phyloP scores from a whole-genome alignment of 768 basidiomycete genomes.

The Podaxis pistillaris region DNA sequence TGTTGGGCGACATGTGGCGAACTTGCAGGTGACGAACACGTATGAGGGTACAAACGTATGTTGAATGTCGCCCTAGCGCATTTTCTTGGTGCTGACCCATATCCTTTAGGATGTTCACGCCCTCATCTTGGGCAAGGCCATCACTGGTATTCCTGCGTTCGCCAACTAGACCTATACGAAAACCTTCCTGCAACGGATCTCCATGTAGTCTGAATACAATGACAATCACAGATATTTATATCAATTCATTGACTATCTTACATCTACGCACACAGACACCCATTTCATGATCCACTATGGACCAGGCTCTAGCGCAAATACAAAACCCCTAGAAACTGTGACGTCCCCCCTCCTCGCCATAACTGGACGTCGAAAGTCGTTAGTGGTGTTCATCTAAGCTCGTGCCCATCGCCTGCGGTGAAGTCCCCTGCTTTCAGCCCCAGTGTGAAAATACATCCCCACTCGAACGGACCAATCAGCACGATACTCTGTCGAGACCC shows the following conservation, averaged over 20 bases:
- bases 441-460: background rate
- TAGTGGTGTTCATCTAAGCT: background rate
- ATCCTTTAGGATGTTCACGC: constrained; percentile 73
- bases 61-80: constrained; percentile 38
- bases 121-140: constrained; percentile 91
- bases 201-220: background rate
- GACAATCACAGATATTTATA: too few relatives aligned
- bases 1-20: constrained; percentile 92
- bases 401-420: background rate
- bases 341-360: too few relatives aligned
- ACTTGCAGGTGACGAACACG: constrained; percentile 93
- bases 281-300: background rate
- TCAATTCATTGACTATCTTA: background rate
- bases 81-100: constrained; percentile 3
- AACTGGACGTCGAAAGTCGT: too few relatives aligned
- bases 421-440: background rate
- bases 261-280: background rate
- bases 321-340: too few relatives aligned
- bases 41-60: constrained; percentile 68
- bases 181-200: background rate
- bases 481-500: background rate
- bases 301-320: background rate
- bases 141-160: constrained; percentile 89
- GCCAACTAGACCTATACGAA: constrained; percentile 38
- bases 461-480: background rate